These are phyloP conservation scores for Teratosphaeria gauchensis DNA, from an alignment of 2,329 filamentous ascomycete species.

Conservation along the genomic window DNA sequence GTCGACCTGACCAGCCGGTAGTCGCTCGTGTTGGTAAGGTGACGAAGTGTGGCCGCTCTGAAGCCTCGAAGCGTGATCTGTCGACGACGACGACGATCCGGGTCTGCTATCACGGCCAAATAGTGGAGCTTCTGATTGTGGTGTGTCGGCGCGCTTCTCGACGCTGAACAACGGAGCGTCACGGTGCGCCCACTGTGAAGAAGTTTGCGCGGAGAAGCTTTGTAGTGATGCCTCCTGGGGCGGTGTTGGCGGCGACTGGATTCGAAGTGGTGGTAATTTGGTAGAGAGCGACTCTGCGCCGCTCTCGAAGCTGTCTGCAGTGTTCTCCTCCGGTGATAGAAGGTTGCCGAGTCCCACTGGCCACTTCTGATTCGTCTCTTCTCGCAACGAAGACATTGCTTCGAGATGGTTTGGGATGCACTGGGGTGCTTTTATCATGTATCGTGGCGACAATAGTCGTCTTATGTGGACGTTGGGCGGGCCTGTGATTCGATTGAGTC, in stretches of 20 bases:
- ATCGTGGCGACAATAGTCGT: neutral
- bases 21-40: neutral
- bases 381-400: neutral
- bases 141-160: constrained; percentile 2
- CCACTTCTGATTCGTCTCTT: neutral
- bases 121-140: constrained; percentile 3
- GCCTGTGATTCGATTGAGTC: neutral
- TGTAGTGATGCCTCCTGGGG: constrained; percentile 6
- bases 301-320: neutral
- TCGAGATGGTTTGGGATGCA: neutral
- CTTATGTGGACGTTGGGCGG: neutral
- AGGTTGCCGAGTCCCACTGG: neutral
- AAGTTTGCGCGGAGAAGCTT: constrained; percentile 3
- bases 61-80: neutral
- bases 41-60: constrained; percentile 1
- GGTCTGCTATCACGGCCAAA: constrained; percentile 4
- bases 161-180: constrained; percentile 12
- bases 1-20: neutral
- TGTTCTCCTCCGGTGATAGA: neutral
- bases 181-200: constrained; percentile 1
- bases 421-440: neutral
- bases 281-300: neutral
- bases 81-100: neutral
- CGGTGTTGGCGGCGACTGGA: constrained; percentile 11
- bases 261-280: constrained; percentile 10